Base-by-base conservation (phyloP, 75 land plant genomes). In the Isoetes taiwanensis region DNA sequence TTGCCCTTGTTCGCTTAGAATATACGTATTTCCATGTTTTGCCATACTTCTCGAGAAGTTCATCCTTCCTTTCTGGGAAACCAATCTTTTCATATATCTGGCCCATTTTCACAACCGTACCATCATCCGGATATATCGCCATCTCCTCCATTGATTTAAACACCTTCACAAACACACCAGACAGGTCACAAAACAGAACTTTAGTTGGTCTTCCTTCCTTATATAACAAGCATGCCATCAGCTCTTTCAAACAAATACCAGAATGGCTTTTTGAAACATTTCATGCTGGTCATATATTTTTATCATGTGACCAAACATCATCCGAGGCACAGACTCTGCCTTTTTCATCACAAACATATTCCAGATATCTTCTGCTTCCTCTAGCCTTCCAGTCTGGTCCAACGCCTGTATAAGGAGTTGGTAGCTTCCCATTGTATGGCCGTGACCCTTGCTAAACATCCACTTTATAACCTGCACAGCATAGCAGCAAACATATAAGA, bases 131-230 rank as follows among this genome's bases (percentile, higher is more conserved):
- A 20, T 56, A 71, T 5, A 91, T 56, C 16, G 77, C 75, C 20
- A 91, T 78, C 60, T 91, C 97, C 63, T 91, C 97, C 97, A 91
- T 86, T 64, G 86, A 93, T 54, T 93, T 94, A 75, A 91, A 91
- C 20, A 88, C 78, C 98, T 93, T 41, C 32, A 57, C 31, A 23
- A 62, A 24, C 8, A 2, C 20, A 37, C 10, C 29, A 11, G 6
- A 14, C 24, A n/a, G 12, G 8, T 26, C 32, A 14, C 4, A 21
- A 38, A 9, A 37, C 9, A 10, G 39, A 37, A 10, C 12, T 37
- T 37, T n/a, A n/a, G n/a, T n/a, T n/a, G n/a, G n/a, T n/a, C n/a
- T 32, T 4, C 2, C 30, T 25, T 52, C n/a, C n/a, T n/a, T n/a
- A n/a, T n/a, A n/a, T n/a, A n/a, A n/a, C n/a, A n/a, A n/a, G n/a